Percentiles rank a stretch among this genome's conserved stretches.
These are phyloP conservation scores for Drechslerella coelobrocha DNA, from an alignment of 2,329 filamentous ascomycete genomes.

Conservation along the genomic window DNA sequence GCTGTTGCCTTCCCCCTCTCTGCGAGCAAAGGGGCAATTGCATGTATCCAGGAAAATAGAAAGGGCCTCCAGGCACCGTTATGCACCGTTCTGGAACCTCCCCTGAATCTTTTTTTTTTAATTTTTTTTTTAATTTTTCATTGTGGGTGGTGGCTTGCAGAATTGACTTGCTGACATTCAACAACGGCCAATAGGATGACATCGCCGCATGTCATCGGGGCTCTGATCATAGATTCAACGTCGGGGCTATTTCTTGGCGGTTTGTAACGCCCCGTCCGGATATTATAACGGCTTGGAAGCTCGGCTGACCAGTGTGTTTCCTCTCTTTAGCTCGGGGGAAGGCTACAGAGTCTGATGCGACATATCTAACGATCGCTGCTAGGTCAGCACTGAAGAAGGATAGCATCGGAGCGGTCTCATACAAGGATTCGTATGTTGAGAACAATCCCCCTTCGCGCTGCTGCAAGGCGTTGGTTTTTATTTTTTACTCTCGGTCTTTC, in stretches of 20 bases:
- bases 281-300: not conserved
- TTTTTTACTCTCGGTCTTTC: not conserved
- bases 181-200: slow-evolving; percentile 52
- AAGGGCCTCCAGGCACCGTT: not conserved
- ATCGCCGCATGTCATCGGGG: slow-evolving; percentile 53
- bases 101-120: not conserved
- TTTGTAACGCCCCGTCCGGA: slow-evolving; percentile 26
- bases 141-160: slow-evolving; percentile 13
- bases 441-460: not conserved
- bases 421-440: slow-evolving; percentile 53
- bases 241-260: slow-evolving; percentile 53
- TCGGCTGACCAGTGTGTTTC: slow-evolving; percentile 12
- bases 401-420: slow-evolving; percentile 53
- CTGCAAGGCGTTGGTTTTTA: not conserved
- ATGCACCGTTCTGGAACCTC: not conserved
- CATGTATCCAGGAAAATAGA: not conserved
- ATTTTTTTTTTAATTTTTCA: not conserved
- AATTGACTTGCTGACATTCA: slow-evolving; percentile 25
- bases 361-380: slow-evolving; percentile 53
- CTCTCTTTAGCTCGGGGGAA: slow-evolving; percentile 52
- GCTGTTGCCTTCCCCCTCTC: too few relatives aligned
- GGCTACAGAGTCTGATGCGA: slow-evolving; percentile 54
- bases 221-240: slow-evolving; percentile 54
- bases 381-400: slow-evolving; percentile 53
- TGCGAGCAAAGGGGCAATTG: not conserved